phyloP scores from a whole-genome alignment of 1,284 basidiomycete genomes.

The Rhodotorula sp. region DNA sequence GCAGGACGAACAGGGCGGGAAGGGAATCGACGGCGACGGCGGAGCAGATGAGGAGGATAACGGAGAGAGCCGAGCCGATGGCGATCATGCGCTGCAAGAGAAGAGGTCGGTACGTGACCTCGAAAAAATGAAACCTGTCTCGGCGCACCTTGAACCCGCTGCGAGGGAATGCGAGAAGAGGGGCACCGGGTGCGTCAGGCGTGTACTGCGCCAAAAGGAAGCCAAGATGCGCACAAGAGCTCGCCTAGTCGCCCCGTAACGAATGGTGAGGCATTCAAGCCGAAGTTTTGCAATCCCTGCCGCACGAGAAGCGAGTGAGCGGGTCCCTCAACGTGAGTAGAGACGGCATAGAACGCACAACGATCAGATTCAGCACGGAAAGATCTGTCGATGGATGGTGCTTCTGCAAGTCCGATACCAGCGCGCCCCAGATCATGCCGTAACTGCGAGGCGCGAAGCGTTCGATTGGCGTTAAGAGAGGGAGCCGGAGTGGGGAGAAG shows the following conservation, averaged over 20 bases:
- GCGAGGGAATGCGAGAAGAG: neutral
- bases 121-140: too few species aligned
- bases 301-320: neutral
- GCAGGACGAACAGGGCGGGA: constrained; percentile 35
- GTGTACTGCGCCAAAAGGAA: neutral
- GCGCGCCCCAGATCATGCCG: constrained; percentile 32
- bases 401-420: neutral
- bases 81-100: constrained; percentile 32
- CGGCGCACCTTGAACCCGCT: constrained; percentile 20
- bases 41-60: constrained; percentile 25
- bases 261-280: constrained; percentile 22
- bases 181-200: neutral
- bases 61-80: constrained; percentile 16
- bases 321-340: neutral
- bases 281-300: constrained; percentile 18
- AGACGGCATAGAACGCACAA: neutral
- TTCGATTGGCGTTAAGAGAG: too few species aligned
- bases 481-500: too few species aligned
- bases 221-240: constrained; percentile 16
- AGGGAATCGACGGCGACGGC: constrained; percentile 20
- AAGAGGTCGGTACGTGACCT: neutral
- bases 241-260: constrained; percentile 38
- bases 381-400: constrained; percentile 13
- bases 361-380: constrained; percentile 19
- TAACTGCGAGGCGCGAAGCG: neutral